These are phyloP conservation scores for Sclerotinia glacialis DNA, from an alignment of 2,329 filamentous ascomycete species.

Conservation along the genomic window DNA sequence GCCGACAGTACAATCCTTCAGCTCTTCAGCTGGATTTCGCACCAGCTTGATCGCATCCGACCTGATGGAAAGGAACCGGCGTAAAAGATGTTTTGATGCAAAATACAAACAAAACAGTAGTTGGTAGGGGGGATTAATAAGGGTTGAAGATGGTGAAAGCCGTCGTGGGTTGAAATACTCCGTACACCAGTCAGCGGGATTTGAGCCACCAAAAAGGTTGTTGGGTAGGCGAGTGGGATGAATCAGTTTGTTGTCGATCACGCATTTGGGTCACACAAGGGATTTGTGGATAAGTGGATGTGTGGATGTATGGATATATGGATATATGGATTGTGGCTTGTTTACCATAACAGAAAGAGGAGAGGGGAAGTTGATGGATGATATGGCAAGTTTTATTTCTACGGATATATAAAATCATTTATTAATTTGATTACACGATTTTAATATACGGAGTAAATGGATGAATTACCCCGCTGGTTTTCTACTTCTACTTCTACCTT, in stretches of 20 bases:
- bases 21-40: conserved; percentile 18
- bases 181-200: neutral
- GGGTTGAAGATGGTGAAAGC: conserved; percentile 1
- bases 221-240: conserved; percentile 17
- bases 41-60: conserved; percentile 22
- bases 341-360: neutral
- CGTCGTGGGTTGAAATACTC: conserved; percentile 15
- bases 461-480: neutral
- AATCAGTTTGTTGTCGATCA: conserved; percentile 7
- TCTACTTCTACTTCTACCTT: neutral
- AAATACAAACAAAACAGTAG: neutral
- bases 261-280: neutral
- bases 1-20: conserved; percentile 18
- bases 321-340: too few species aligned
- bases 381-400: neutral
- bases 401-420: neutral
- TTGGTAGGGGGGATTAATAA: neutral
- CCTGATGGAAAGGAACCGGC: neutral
- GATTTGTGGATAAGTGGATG: neutral
- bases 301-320: too few species aligned
- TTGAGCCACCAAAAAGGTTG: conserved; percentile 7
- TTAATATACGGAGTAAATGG: too few species aligned
- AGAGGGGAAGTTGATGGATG: neutral
- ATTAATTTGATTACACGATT: too few species aligned
- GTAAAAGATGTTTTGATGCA: conserved; percentile 4